A percentile compares a stretch with the other conserved stretches of the same genome.
These are phyloP conservation scores for Panicum virgatum DNA, from an alignment of 202 grass and related monocot genomes.

Conservation along the genomic window DNA sequence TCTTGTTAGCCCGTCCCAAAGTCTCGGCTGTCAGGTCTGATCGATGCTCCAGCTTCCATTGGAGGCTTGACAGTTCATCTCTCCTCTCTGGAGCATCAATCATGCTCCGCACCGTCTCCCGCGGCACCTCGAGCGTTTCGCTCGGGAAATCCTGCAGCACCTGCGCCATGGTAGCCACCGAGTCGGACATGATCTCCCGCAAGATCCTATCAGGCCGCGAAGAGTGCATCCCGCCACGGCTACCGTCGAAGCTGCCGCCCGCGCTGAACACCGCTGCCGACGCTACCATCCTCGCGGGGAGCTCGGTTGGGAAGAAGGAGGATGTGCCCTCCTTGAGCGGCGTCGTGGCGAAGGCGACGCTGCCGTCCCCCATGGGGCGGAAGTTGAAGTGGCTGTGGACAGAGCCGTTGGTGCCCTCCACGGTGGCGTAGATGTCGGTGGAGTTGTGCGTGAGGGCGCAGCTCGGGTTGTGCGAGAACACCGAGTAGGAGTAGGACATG, in stretches of 20 bases:
- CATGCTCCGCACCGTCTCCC: too few relatives aligned
- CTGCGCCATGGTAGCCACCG: constrained; percentile 57
- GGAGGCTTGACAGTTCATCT: too few relatives aligned
- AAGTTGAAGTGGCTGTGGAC: constrained; percentile 86
- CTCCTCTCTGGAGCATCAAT: too few relatives aligned
- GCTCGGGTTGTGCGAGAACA: constrained; percentile 92
- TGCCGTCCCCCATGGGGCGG: constrained; percentile 77
- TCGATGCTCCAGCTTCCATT: too few relatives aligned
- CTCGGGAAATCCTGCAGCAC: constrained; percentile 80
- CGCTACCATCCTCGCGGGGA: constrained; percentile 60
- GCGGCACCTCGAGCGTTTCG: too few relatives aligned
- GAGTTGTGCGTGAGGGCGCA: constrained; percentile 86
- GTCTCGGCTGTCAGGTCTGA: too few relatives aligned
- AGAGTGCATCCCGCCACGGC: constrained; percentile 43
- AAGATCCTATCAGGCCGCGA: constrained; percentile 59
- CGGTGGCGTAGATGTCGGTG: constrained; percentile 82
- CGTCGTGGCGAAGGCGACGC: constrained; percentile 72
- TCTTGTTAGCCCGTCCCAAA: too few relatives aligned
- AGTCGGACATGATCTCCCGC: constrained; percentile 68
- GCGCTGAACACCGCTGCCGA: constrained; percentile 28
- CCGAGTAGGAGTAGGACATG: constrained; percentile 82
- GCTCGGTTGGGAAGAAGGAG: constrained; percentile 84
- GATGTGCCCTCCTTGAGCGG: constrained; percentile 52
- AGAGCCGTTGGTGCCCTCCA: constrained; percentile 87
- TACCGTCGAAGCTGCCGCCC: constrained; percentile 69